A percentile compares a stretch with the other conserved stretches of the same genome.
Evolutionary conservation across 2,329 filamentous ascomycete species (phyloP).

Genomic region (Epichloe aotearoae): DNA sequence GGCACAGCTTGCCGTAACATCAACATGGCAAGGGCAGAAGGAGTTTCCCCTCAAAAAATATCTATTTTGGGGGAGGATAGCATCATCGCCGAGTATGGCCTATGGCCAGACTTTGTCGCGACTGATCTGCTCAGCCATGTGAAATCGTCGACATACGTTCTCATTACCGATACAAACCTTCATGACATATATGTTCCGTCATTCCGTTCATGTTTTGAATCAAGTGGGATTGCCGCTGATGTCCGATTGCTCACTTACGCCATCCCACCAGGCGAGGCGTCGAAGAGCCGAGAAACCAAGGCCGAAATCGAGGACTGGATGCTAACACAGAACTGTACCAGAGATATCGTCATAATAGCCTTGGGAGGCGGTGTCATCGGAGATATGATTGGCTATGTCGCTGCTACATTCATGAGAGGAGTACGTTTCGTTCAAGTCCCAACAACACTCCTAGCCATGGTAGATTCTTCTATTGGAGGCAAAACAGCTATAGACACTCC

Average conservation of each 20-base stretch:
- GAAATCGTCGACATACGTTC: slow-evolving; percentile 79
- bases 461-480: slow-evolving; percentile 94
- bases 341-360: slow-evolving; percentile 89
- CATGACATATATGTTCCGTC: slow-evolving; percentile 64
- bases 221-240: slow-evolving; percentile 13
- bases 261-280: slow-evolving; percentile 83
- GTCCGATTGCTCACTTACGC: slow-evolving; percentile 71
- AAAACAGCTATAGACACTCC: slow-evolving; percentile 98
- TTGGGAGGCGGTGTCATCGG: slow-evolving; percentile 94
- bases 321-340: slow-evolving; percentile 78
- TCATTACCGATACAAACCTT: slow-evolving; percentile 94
- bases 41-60: slow-evolving; percentile 43
- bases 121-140: slow-evolving; percentile 68
- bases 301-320: slow-evolving; percentile 97
- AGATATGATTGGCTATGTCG: slow-evolving; percentile 95
- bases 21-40: slow-evolving; percentile 15
- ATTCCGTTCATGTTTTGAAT: slow-evolving; percentile 41
- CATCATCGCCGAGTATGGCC: slow-evolving; percentile 82
- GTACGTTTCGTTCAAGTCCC: slow-evolving; percentile 94
- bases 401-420: slow-evolving; percentile 96
- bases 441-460: slow-evolving; percentile 90
- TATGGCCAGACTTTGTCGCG: slow-evolving; percentile 74
- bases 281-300: slow-evolving; percentile 87
- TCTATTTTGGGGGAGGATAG: slow-evolving; percentile 77
- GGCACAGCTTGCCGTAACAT: neutral